Base-by-base conservation (phyloP, 805 yeast species). In the Naumovozyma dairenensis region DNA sequence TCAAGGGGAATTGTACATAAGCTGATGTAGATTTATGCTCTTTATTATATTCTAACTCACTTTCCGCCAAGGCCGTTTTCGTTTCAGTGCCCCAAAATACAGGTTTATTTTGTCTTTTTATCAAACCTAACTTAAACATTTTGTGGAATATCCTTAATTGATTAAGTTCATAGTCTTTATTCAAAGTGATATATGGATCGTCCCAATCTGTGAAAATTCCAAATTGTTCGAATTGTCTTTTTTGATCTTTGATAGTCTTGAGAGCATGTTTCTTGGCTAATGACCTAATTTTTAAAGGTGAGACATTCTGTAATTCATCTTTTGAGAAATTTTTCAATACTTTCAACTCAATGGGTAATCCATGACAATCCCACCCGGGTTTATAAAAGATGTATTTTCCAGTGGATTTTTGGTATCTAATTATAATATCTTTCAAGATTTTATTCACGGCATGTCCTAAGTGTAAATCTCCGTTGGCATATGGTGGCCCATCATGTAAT, bases 351-450 rank as follows among this genome's bases (percentile, higher is more conserved):
- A 92, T 92, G 1, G 99, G 99, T 25, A 92, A 63, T 0, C 99
- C 99, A 61, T 92, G 99, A 52, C 98, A 92, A 55, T 92, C 99
- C 97, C 98, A 92, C 1, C 99, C 99, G 0, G 97, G 96, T 27
- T 69, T 67, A 49, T 83, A 92, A 33, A 69, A 66, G 3, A 92
- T 74, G 31, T 68, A 66, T 39, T 74, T 67, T 12, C 85, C 82
- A 25, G 65, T 57, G 15, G 77, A 53, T 17, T 87, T 60, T 49
- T 84, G 76, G 45, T 63, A 78, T 33, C 99, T 65, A 42, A 74
- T 72, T 29, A 89, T 73, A 29, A 92, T 75, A 57, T 92, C 99
- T 55, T 92, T 92, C 35, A 85, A 57, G 15, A 86, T 71, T 53
- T 92, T 89, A 62, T 92, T 92, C 47, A 92, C 60, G 0, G 97